Evolutionary conservation across 1,284 basidiomycete species (phyloP).

Genomic region (Ganoderma boninense): DNA sequence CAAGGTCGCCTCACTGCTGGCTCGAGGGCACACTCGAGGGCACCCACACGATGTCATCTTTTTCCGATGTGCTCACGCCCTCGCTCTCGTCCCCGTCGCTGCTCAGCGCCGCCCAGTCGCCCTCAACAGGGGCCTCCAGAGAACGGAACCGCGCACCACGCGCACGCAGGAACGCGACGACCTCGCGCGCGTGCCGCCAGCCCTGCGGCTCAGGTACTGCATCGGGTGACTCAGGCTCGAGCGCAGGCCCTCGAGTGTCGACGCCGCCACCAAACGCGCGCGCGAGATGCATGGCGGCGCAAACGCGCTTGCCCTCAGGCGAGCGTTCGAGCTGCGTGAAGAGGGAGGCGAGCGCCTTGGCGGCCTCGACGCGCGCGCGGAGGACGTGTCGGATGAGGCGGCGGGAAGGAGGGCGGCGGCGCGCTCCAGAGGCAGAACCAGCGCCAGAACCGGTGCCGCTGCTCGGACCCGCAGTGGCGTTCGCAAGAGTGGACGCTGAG

Average conservation of each 20-base stretch:
- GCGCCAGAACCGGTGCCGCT: not conserved
- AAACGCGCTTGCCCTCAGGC: constrained; percentile 55
- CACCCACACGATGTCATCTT: constrained; percentile 49
- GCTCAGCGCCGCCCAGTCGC: constrained; percentile 68
- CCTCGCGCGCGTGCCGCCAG: constrained; percentile 68
- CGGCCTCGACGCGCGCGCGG: constrained; percentile 80
- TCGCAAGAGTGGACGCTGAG: constrained; percentile 1
- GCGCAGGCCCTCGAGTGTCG: constrained; percentile 38
- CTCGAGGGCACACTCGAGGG: no score
- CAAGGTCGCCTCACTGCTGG: constrained; percentile 19
- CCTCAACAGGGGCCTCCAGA: constrained; percentile 55
- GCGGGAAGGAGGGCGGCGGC: constrained; percentile 74
- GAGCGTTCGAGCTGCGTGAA: constrained; percentile 70
- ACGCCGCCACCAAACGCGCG: constrained; percentile 56
- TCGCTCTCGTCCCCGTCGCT: constrained; percentile 59
- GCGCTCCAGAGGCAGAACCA: constrained; percentile 37
- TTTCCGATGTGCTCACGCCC: constrained; percentile 33
- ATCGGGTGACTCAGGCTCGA: constrained; percentile 36
- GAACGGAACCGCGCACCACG: constrained; percentile 72
- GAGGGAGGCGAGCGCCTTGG: constrained; percentile 74
- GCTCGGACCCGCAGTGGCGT: not conserved
- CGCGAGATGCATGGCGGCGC: constrained; percentile 70
- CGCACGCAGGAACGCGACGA: constrained; percentile 66
- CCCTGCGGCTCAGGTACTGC: constrained; percentile 48
- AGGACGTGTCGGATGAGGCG: constrained; percentile 88